Evolutionary conservation across 202 grass and related monocot species (phyloP), one percentile per base, ranked within the genome.

Genomic region (Setaria viridis): DNA sequence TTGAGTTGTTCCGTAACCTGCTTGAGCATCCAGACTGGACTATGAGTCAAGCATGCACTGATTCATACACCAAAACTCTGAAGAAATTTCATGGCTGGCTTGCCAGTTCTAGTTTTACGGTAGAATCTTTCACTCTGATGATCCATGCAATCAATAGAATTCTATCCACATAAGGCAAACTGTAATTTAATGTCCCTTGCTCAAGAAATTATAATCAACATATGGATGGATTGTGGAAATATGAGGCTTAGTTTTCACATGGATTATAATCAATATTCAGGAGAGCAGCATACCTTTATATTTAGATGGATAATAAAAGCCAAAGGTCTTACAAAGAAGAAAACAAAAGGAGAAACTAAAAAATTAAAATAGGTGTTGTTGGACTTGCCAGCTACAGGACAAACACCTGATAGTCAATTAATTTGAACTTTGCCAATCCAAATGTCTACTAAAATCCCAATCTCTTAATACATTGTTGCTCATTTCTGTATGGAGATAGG

Each of bases 31-130:
- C 72, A 29, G 93, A 93, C 72, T 94, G 97, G 97, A 77, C 77
- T 68, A 99, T 99, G 92, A 88, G 88, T 62, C 90, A 96, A 88
- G 92, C 87, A 54, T 96, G 97, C 80, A 94, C 90, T 35, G 89
- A 94, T 89, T 94, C 97, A 57, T 99, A 99, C 80, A 43, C 82
- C 83, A 99, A 97, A 88, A 99, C 97, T 70, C 71, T 99, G 70
- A 99, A 99, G 85, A 99, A 99, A 83, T 99, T 89, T 89, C 97
- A 99, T 86, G 97, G 97, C 25, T 99, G 97, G 97, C 92, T 99
- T 11, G 94, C 97, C 39, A 97, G 94, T 80, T 94, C 94, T 78
- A 94, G 92, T 88, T 99, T 99, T 89, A 92, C 88, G 85, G 94
- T 99, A 94, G 10, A 57, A 73, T 39, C 45, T 62, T 76, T 71